These are phyloP conservation scores for Spathaspora girioi DNA, from an alignment of 805 yeast species.

Conservation along the genomic window DNA sequence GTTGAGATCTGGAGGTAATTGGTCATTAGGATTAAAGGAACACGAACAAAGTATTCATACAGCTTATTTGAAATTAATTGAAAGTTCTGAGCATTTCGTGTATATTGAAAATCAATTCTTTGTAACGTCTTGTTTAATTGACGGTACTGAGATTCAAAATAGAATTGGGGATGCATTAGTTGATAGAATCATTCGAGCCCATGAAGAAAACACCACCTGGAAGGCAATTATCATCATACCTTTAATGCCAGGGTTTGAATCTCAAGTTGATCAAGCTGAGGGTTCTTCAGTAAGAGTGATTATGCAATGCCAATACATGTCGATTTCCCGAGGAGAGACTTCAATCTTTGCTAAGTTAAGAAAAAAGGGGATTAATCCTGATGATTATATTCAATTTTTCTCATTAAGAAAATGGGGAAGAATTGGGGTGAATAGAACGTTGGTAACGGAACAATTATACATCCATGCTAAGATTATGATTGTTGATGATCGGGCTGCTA, in stretches of 20 bases:
- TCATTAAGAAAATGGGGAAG: conserved; percentile 95
- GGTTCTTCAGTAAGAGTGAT: conserved; percentile 94
- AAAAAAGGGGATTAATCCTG: conserved; percentile 80
- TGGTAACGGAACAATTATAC: conserved; percentile 88
- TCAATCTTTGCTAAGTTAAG: conserved; percentile 82
- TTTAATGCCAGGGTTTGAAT: conserved; percentile 94
- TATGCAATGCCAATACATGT: conserved; percentile 93
- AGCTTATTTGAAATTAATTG: conserved; percentile 88
- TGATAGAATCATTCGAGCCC: conserved; percentile 91
- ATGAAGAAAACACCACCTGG: conserved; percentile 75
- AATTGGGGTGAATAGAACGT: conserved; percentile 67
- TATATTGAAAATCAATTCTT: conserved; percentile 96
- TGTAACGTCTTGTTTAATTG: conserved; percentile 81
- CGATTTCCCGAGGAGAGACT: conserved; percentile 84
- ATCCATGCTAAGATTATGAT: conserved; percentile 90
- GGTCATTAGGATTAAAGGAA: conserved; percentile 89
- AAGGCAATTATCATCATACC: conserved; percentile 90
- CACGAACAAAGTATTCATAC: conserved; percentile 88
- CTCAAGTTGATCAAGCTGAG: conserved; percentile 88
- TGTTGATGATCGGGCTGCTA: conserved; percentile 89
- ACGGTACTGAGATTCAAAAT: conserved; percentile 80
- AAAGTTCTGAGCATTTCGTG: conserved; percentile 86
- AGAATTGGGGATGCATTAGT: conserved; percentile 95
- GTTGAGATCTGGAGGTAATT: conserved; percentile 81
- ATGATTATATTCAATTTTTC: conserved; percentile 86